Conservation (phyloP, 768 basidiomycete genomes). For the Leucosporidium yakuticum region DNA sequence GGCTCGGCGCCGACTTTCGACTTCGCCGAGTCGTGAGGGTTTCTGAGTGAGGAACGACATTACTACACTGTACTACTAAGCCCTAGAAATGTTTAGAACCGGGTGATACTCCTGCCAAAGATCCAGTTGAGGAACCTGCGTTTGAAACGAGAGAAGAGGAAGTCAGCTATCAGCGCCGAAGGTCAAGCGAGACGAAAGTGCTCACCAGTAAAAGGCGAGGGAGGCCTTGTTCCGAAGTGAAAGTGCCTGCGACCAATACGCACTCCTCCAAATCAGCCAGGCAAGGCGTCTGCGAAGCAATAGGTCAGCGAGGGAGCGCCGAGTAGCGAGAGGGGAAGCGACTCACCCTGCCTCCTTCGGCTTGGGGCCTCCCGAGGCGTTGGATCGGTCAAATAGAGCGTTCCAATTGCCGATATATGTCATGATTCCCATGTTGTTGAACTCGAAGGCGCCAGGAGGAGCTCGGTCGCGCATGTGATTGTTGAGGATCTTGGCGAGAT, state of each 20-base stretch:
- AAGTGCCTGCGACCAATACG: not conserved
- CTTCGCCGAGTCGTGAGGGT: too few relatives aligned
- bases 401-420: not conserved
- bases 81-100: not conserved
- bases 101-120: not conserved
- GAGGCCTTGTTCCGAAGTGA: not conserved
- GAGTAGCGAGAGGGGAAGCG: not conserved
- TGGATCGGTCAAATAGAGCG: not conserved
- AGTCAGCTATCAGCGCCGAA: too few relatives aligned
- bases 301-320: not conserved
- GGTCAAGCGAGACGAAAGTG: too few relatives aligned
- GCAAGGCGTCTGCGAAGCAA: not conserved
- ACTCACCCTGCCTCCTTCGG: not conserved
- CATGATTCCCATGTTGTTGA: slow-evolving; percentile 44
- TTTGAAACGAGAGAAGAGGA: too few relatives aligned
- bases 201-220: not conserved
- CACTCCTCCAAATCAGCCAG: not conserved
- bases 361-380: not conserved
- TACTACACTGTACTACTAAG: too few relatives aligned
- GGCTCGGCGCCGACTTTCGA: too few relatives aligned
- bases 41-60: too few relatives aligned
- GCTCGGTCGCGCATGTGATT: not conserved
- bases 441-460: slow-evolving; percentile 59
- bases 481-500: slow-evolving; percentile 72
- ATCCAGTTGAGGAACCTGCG: slow-evolving; percentile 1